Evolutionary conservation across 1,284 basidiomycete species (phyloP).

Genomic region (Cutaneotrichosporon curvatum): DNA sequence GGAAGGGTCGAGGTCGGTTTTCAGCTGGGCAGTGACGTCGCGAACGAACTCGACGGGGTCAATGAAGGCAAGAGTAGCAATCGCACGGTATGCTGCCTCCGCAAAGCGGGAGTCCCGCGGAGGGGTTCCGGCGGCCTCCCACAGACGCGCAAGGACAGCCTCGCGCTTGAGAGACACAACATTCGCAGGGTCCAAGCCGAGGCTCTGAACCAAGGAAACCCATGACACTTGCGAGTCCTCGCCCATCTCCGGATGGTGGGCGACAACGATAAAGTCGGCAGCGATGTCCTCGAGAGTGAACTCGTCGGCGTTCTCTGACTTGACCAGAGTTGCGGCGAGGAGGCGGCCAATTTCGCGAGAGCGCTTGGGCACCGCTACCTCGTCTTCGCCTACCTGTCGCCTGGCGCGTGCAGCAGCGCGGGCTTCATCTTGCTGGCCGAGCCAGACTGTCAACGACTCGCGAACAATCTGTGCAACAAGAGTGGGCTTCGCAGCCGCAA

Average conservation of each 20-base stretch:
- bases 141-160: conserved; percentile 33
- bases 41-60: conserved; percentile 63
- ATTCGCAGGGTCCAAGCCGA: conserved; percentile 60
- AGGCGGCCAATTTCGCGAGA: conserved; percentile 37
- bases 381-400: conserved; percentile 22
- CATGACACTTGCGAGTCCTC: conserved; percentile 59
- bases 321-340: conserved; percentile 16
- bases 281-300: conserved; percentile 28
- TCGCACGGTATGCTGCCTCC: conserved; percentile 62
- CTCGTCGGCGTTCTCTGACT: conserved; percentile 18
- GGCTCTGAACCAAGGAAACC: conserved; percentile 73
- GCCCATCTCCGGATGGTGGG: conserved; percentile 68
- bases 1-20: conserved; percentile 56
- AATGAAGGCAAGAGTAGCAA: conserved; percentile 71
- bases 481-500: conserved; percentile 45
- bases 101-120: conserved; percentile 28
- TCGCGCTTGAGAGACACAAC: conserved; percentile 31
- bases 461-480: conserved; percentile 54
- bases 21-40: conserved; percentile 60
- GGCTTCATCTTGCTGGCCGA: conserved; percentile 27
- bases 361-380: conserved; percentile 24
- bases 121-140: conserved; percentile 22
- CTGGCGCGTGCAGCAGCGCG: conserved; percentile 19
- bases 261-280: conserved; percentile 58
- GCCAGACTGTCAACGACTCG: conserved; percentile 52